Base-by-base conservation (phyloP, 208 protist species). In the Leishmania martiniquensis region DNA sequence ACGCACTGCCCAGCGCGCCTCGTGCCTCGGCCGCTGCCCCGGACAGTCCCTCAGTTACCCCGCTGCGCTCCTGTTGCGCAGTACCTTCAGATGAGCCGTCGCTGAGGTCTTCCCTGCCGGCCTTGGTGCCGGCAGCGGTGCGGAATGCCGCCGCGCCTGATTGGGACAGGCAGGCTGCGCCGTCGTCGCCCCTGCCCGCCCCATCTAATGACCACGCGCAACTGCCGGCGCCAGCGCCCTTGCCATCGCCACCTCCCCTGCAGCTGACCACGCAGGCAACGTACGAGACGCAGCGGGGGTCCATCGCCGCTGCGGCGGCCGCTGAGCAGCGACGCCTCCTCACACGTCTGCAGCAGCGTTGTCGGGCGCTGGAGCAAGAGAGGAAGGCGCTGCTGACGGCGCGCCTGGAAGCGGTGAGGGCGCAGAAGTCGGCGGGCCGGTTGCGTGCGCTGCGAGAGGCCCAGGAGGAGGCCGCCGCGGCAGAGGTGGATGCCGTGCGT, bases 291-390 rank as follows among this genome's bases (percentile, higher is more conserved):
- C 74, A 83, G 67, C 71, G 66, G 13, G 42, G 60, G 4, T 51
- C 69, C 69, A 83, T 83, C 66, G 69, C 63, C 34, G 66, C 25
- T 59, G 80, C 74, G 15, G 80, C 80, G 32, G 68, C 75, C 0
- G 80, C 80, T 2, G 80, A 83, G 69, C 76, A 85, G 71, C 76
- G 55, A n/a, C 81, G 81, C n/a, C 76, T 85, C 10, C 69, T 83
- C 12, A 60, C 67, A 37, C 80, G 80, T n/a, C 69, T 83, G 7
- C 80, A 76, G 60, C 74, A 79, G 68, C 75, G 71, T 52, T 78
- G 73, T 17, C 34, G 51, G 4, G 47, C 3, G 13, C 75, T 83
- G 0, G 66, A 79, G 54, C 1, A 51, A 54, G 74, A 83, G 59
- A 78, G 76, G 62, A 32, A 34, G 52, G 52, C 44, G 29, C 52